Percentiles rank a stretch among this genome's conserved stretches.
Conservation (phyloP, 371 early-diverging fungal species). For the Cokeromyces recurvatus region DNA sequence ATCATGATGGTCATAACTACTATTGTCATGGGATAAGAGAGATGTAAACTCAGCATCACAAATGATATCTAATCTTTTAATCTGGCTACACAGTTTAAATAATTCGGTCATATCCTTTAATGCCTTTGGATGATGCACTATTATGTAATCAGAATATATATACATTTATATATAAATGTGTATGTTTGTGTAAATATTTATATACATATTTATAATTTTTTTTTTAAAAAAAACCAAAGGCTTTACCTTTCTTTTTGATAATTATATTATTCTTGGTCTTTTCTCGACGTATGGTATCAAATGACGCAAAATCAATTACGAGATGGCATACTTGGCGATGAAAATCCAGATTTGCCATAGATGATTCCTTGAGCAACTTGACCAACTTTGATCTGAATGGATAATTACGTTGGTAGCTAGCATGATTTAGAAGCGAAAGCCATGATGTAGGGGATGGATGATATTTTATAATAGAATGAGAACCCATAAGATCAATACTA, state of each 20-base stretch:
- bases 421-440: slow-evolving; percentile 8
- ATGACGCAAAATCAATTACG: slow-evolving; percentile 18
- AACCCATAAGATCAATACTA: background rate
- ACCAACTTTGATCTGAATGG: slow-evolving; percentile 8
- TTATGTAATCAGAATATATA: background rate
- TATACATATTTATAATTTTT: no score
- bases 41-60: slow-evolving; percentile 16
- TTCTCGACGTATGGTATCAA: slow-evolving; percentile 9
- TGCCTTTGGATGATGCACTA: slow-evolving; percentile 4
- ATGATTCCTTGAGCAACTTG: slow-evolving; percentile 8
- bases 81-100: slow-evolving; percentile 7
- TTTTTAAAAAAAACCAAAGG: background rate
- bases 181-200: background rate
- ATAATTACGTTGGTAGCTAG: slow-evolving; percentile 7
- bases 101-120: slow-evolving; percentile 3
- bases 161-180: background rate
- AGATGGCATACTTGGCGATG: slow-evolving; percentile 9
- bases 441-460: background rate
- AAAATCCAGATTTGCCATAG: background rate
- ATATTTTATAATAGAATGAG: background rate
- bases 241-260: slow-evolving; percentile 1
- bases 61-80: slow-evolving; percentile 16
- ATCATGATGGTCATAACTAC: no score
- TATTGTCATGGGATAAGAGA: no score
- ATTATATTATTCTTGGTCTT: background rate